phyloP scores from a whole-genome alignment of 1,139 yeast species.

The Diutina catenulata region DNA sequence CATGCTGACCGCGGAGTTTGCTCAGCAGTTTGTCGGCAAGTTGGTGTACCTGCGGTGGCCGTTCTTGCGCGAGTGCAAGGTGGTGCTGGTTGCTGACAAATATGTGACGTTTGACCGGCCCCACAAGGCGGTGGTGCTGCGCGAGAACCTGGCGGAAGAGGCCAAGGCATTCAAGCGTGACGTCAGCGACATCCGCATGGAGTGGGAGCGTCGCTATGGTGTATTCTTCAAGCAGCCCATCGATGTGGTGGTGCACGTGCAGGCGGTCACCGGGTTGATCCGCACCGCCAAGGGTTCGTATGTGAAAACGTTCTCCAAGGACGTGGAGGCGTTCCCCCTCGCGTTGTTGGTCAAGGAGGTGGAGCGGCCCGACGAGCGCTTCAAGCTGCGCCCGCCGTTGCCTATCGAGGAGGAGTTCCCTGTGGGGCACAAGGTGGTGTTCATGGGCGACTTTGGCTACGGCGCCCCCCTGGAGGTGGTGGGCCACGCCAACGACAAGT shows the following conservation, averaged over 20 bases:
- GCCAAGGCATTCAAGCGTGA: conserved; percentile 45
- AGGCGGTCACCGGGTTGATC: conserved; percentile 68
- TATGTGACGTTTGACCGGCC: conserved; percentile 21
- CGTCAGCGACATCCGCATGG: conserved; percentile 18
- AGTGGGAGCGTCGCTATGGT: conserved; percentile 11
- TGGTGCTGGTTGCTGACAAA: conserved; percentile 51
- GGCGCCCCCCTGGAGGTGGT: conserved; percentile 74
- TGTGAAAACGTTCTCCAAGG: conserved; percentile 50
- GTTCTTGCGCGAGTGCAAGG: conserved; percentile 67
- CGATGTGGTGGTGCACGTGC: conserved; percentile 52
- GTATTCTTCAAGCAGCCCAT: conserved; percentile 15
- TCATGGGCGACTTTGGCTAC: conserved; percentile 79
- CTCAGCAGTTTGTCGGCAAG: conserved; percentile 46
- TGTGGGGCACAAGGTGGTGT: conserved; percentile 56
- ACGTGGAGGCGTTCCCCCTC: conserved; percentile 51
- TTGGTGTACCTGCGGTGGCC: conserved; percentile 82
- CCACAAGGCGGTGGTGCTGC: conserved; percentile 19
- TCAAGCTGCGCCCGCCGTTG: conserved; percentile 56
- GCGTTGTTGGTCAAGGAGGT: conserved; percentile 75
- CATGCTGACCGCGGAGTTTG: conserved; percentile 42
- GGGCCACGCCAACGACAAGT: conserved; percentile 42
- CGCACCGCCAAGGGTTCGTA: conserved; percentile 67
- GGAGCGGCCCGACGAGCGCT: conserved; percentile 62
- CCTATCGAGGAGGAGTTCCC: conserved; percentile 83
- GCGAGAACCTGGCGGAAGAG: conserved; percentile 30